Base-by-base conservation (phyloP, 1,284 basidiomycete genomes). In the Fomitopsis betulina region DNA sequence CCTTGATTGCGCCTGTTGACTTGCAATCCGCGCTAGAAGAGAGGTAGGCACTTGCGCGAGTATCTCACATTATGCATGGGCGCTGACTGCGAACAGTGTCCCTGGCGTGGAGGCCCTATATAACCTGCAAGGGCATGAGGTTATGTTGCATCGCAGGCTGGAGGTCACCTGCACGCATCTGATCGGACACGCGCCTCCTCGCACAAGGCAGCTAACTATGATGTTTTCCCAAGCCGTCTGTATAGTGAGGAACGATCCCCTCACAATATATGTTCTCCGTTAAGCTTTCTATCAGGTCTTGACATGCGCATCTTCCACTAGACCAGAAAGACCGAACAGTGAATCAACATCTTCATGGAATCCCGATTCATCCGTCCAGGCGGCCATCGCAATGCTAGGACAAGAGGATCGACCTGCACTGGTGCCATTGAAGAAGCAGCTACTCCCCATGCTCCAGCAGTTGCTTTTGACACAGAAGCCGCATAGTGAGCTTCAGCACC, bases 1-100 rank as follows among this genome's bases (percentile, higher is more conserved):
- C 67, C 15, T 59, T 74, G 5, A 62, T 68, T 9, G 62, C 62
- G 19, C 70, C 73, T 7, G 58, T 66, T 2, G 63, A 70, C 45
- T 61, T 75, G 17, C 56, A 52, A 30, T 59, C 58, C 17, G 68
- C 66, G 0, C 38, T 71, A 2, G 17, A 57, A 1, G 57, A 64
- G 19, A 71, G 70, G 73, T 74, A 54, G 54, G 69, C 59, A 33
- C 8, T n/a, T 13, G 17, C 38, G 21, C 5, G 8, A 30, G 27
- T 30, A 53, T 3, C 10, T 17, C 13, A 13, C 9, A 15, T 47
- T 27, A 4, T 21, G 3, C 2, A 13, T 23, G 21, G 23, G 25
- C 2, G 45, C 45, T 47, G 5, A 47, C 23, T 30, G 45, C 13
- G 25, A 30, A 17, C 17, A 47, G 45, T 30, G 25, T 27, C 17